phyloP scores from a whole-genome alignment of 306 rosid species.

The Vicia faba region DNA sequence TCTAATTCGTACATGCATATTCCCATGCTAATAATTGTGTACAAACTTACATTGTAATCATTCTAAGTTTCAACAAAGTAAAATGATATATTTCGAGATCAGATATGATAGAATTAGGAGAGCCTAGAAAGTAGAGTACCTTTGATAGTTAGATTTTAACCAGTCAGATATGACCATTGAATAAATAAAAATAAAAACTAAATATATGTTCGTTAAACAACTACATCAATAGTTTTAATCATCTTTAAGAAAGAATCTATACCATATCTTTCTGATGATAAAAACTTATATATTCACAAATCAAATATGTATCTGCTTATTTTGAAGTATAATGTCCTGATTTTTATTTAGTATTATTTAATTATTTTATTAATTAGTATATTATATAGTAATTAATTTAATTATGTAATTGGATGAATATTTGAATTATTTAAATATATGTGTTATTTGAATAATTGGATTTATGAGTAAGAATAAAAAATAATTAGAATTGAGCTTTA shows the following conservation, averaged over 20 bases:
- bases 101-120: constrained; percentile 58
- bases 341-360: no score
- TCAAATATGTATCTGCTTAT: constrained; percentile 45
- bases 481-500: no score
- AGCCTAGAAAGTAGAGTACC: constrained; percentile 92
- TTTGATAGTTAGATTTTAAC: constrained; percentile 43
- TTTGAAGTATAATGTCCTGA: no score
- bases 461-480: no score
- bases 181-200: not conserved
- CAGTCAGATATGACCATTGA: constrained; percentile 32
- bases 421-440: no score
- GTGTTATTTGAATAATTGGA: no score
- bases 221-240: constrained; percentile 27
- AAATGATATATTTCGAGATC: constrained; percentile 10
- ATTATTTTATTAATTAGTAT: no score
- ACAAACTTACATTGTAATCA: constrained; percentile 18
- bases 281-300: constrained; percentile 8
- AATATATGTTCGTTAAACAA: constrained; percentile 23
- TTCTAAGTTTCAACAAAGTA: constrained; percentile 21
- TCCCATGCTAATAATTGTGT: not conserved
- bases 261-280: constrained; percentile 16
- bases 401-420: no score
- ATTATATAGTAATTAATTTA: no score
- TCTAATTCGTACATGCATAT: constrained; percentile 16
- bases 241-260: not conserved